Percentiles rank a stretch among this genome's conserved stretches.
These are phyloP conservation scores for Aspergillus sojae DNA, from an alignment of 2,329 filamentous ascomycete species.

Conservation along the genomic window DNA sequence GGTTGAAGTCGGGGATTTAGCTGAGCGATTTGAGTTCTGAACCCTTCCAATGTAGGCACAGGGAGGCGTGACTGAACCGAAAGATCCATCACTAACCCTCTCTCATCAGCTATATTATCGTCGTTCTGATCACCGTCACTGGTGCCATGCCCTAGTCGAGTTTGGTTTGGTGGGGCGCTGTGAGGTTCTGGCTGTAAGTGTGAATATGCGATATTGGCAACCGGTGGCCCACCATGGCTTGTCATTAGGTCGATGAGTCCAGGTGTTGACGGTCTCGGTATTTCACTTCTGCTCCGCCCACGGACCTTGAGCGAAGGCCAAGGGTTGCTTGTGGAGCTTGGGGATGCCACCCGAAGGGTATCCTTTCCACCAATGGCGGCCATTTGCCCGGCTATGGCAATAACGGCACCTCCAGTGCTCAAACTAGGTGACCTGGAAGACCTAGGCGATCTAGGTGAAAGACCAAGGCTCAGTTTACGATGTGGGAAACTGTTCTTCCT, in stretches of 20 bases:
- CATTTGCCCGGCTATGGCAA: constrained; percentile 50
- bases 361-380: constrained; percentile 54
- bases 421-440: constrained; percentile 39
- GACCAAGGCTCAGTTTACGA: constrained; percentile 42
- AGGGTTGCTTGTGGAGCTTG: constrained; percentile 35
- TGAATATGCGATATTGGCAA: constrained; percentile 56
- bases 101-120: constrained; percentile 60
- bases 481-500: constrained; percentile 38
- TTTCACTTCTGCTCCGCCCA: constrained; percentile 60
- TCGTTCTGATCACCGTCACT: constrained; percentile 55
- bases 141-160: constrained; percentile 20
- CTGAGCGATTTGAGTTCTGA: constrained; percentile 71
- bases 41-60: constrained; percentile 73
- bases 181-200: constrained; percentile 29
- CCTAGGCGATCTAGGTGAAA: constrained; percentile 32
- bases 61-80: constrained; percentile 67
- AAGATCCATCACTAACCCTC: constrained; percentile 64
- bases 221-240: constrained; percentile 60
- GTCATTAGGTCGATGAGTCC: constrained; percentile 59
- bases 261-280: constrained; percentile 46
- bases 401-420: constrained; percentile 44
- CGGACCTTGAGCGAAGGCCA: constrained; percentile 54
- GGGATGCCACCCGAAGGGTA: constrained; percentile 57
- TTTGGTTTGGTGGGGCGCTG: constrained; percentile 15
- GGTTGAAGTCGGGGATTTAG: constrained; percentile 73